Evolutionary conservation across 768 basidiomycete species (phyloP).

Genomic region (Filobasidium wieringae): DNA sequence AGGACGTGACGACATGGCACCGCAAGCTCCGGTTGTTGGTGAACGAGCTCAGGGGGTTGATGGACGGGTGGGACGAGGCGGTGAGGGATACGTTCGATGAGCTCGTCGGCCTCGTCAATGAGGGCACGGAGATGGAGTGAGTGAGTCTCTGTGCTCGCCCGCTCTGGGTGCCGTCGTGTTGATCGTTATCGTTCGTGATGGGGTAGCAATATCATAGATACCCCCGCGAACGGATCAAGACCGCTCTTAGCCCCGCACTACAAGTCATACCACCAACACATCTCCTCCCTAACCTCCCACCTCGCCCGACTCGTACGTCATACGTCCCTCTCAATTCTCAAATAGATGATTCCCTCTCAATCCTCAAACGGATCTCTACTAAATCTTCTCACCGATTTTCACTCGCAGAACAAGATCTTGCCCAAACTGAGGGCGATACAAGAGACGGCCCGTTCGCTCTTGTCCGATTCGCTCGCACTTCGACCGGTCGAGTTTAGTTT

Average conservation of each 20-base stretch:
- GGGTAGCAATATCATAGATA: no score
- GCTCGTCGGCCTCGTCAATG: neutral
- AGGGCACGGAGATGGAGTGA: conserved; percentile 9
- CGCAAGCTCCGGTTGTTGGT: neutral
- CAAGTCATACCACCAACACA: neutral
- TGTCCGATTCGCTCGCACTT: neutral
- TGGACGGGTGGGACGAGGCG: conserved; percentile 4
- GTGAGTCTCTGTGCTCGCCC: neutral
- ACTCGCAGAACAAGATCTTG: neutral
- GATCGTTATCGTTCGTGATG: neutral
- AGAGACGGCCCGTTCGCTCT: neutral
- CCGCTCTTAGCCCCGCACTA: neutral
- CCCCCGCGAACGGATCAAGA: conserved; percentile 1
- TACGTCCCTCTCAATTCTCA: neutral
- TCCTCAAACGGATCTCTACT: neutral
- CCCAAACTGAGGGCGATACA: neutral
- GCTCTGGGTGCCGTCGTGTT: neutral
- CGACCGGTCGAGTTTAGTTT: neutral
- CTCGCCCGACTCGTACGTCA: neutral
- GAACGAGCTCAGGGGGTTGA: neutral
- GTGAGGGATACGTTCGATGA: neutral
- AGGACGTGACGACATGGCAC: conserved; percentile 5
- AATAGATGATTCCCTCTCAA: neutral
- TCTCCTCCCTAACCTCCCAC: neutral
- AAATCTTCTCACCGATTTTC: neutral